A percentile compares a stretch with the other conserved stretches of the same genome.
phyloP scores from a whole-genome alignment of 768 basidiomycete genomes.

The Lyophyllum atratum region DNA sequence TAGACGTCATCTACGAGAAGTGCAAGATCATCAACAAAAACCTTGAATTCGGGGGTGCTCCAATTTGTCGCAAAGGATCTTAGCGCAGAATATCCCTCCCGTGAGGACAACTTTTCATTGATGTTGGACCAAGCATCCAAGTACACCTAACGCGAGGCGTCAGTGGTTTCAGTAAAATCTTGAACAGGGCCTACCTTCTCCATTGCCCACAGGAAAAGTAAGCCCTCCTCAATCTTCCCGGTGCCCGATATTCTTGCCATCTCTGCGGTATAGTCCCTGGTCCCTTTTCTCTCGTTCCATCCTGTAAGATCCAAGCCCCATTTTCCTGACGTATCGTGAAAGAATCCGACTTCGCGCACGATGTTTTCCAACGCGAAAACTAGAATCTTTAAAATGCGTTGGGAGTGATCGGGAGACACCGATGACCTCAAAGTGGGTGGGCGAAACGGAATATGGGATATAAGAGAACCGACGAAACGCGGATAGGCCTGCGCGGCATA shows the following conservation, averaged over 20 bases:
- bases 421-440: slow-evolving; percentile 26
- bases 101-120: slow-evolving; percentile 16
- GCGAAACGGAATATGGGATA: slow-evolving; percentile 58
- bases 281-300: slow-evolving; percentile 59
- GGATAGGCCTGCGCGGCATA: slow-evolving; percentile 79
- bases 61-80: slow-evolving; percentile 61
- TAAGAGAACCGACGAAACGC: slow-evolving; percentile 66
- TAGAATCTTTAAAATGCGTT: slow-evolving; percentile 47
- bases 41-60: slow-evolving; percentile 54
- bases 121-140: slow-evolving; percentile 68
- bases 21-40: slow-evolving; percentile 53
- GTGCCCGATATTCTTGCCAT: slow-evolving; percentile 55
- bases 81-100: slow-evolving; percentile 31
- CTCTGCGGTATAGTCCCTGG: slow-evolving; percentile 72
- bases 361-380: slow-evolving; percentile 58
- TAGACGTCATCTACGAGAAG: slow-evolving; percentile 46
- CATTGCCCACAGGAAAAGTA: slow-evolving; percentile 81
- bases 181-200: slow-evolving; percentile 51
- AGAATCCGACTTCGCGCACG: slow-evolving; percentile 59
- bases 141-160: slow-evolving; percentile 54
- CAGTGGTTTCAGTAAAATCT: background rate
- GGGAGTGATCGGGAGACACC: slow-evolving; percentile 33
- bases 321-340: slow-evolving; percentile 47
- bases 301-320: slow-evolving; percentile 47
- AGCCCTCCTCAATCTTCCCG: slow-evolving; percentile 57